Evolutionary conservation across 768 basidiomycete species (phyloP).

Genomic region (Porpolomopsis calyptriformis): DNA sequence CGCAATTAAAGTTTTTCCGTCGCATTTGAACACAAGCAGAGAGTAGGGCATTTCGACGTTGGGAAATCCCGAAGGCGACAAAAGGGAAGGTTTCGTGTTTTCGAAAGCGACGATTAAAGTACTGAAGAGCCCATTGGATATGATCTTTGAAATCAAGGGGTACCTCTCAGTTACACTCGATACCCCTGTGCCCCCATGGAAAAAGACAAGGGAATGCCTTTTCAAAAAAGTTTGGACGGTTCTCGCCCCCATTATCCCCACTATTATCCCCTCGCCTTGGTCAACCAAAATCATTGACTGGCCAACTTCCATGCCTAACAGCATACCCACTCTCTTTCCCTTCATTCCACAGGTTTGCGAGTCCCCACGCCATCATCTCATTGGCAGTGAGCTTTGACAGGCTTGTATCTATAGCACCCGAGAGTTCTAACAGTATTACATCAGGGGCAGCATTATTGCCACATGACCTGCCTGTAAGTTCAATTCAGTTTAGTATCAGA

Average conservation of each 20-base stretch:
- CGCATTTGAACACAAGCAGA: too few relatives aligned
- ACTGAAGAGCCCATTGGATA: too few relatives aligned
- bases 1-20: conserved; percentile 16
- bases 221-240: conserved; percentile 13
- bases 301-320: conserved; percentile 14
- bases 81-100: too few relatives aligned
- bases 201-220: conserved; percentile 18
- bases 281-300: conserved; percentile 25
- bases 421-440: conserved; percentile 20
- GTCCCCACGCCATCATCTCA: conserved; percentile 17
- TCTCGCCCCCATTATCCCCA: too few relatives aligned
- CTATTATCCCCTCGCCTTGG: conserved; percentile 3
- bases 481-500: too few relatives aligned
- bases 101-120: too few relatives aligned
- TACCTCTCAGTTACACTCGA: too few relatives aligned
- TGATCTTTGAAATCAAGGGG: too few relatives aligned
- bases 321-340: conserved; percentile 17
- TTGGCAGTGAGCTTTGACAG: conserved; percentile 13
- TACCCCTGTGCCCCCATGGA: conserved; percentile 23
- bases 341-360: conserved; percentile 13
- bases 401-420: conserved; percentile 20
- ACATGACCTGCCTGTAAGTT: too few relatives aligned
- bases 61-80: too few relatives aligned
- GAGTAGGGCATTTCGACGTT: too few relatives aligned
- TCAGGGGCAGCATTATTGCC: too few relatives aligned